Percentiles rank a stretch among this genome's conserved stretches.
Evolutionary conservation across 2,329 filamentous ascomycete genomes (phyloP).

Genomic region (Mollisiaceae sp.): DNA sequence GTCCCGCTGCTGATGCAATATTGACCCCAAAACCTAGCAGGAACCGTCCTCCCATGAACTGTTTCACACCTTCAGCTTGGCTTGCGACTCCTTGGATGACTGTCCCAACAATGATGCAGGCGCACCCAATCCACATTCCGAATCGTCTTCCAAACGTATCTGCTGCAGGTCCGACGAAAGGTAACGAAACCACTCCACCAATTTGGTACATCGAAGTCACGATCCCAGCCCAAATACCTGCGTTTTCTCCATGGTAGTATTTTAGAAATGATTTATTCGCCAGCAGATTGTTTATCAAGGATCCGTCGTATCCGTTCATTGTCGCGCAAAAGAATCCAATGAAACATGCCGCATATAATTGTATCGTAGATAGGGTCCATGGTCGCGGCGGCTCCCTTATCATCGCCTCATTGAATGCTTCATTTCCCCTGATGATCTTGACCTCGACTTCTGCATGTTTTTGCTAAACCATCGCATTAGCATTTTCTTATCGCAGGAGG

Average conservation of each 20-base stretch:
- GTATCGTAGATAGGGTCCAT: constrained; percentile 47
- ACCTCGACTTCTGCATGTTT: constrained; percentile 41
- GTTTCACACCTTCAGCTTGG: constrained; percentile 40
- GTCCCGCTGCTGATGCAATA: constrained; percentile 52
- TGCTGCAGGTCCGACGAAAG: constrained; percentile 52
- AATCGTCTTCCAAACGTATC: constrained; percentile 54
- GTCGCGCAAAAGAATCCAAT: constrained; percentile 56
- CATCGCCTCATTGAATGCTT: constrained; percentile 60
- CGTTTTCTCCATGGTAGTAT: constrained; percentile 48
- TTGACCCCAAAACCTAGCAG: constrained; percentile 62
- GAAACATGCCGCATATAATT: constrained; percentile 52
- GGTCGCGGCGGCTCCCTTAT: constrained; percentile 55
- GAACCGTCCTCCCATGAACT: constrained; percentile 63
- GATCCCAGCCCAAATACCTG: constrained; percentile 55
- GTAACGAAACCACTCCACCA: constrained; percentile 53
- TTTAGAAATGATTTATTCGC: constrained; percentile 49
- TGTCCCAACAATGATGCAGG: constrained; percentile 51
- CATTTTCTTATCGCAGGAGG: neutral
- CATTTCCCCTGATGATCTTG: constrained; percentile 56
- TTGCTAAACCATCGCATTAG: constrained; percentile 22
- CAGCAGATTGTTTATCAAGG: constrained; percentile 54
- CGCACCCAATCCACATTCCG: constrained; percentile 54
- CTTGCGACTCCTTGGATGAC: constrained; percentile 51
- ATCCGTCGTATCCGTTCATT: constrained; percentile 59
- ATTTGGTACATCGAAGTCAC: constrained; percentile 59